phyloP scores from a whole-genome alignment of 2,329 filamentous ascomycete species.

The Hymenoscyphus infarciens region DNA sequence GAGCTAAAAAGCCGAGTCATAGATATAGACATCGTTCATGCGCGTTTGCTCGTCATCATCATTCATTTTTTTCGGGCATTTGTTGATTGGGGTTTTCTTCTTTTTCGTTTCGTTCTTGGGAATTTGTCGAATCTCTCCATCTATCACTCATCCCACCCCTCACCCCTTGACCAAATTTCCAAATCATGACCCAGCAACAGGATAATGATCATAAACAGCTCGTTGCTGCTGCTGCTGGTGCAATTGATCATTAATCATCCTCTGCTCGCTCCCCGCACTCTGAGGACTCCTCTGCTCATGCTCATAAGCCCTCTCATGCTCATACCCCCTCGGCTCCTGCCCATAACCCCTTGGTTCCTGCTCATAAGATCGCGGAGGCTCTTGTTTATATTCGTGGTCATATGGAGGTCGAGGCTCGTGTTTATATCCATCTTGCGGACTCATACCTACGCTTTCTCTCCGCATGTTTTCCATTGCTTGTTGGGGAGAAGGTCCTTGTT shows the following conservation, averaged over 20 bases:
- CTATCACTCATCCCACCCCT: neutral
- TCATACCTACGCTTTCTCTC: neutral
- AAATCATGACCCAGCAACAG: neutral
- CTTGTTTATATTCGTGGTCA: neutral
- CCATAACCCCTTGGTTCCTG: neutral
- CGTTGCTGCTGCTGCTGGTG: slow-evolving; percentile 6
- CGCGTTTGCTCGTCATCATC: too few species aligned
- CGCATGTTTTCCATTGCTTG: neutral
- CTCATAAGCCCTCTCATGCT: neutral
- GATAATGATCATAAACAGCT: slow-evolving; percentile 1
- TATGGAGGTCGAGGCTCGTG: neutral
- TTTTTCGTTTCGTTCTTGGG: neutral
- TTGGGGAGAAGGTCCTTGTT: neutral
- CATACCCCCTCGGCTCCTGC: neutral
- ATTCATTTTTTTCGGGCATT: neutral
- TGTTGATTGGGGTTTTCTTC: neutral
- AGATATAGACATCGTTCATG: too few species aligned
- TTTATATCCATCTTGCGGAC: neutral
- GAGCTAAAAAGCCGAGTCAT: neutral
- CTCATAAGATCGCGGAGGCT: neutral
- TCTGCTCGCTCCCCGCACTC: slow-evolving; percentile 2
- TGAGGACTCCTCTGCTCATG: slow-evolving; percentile 3
- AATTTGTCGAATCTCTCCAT: neutral
- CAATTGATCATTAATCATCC: slow-evolving; percentile 8
- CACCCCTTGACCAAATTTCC: neutral